phyloP scores from a whole-genome alignment of 2,329 filamentous ascomycete genomes.

The Sordariomycetes sp. region DNA sequence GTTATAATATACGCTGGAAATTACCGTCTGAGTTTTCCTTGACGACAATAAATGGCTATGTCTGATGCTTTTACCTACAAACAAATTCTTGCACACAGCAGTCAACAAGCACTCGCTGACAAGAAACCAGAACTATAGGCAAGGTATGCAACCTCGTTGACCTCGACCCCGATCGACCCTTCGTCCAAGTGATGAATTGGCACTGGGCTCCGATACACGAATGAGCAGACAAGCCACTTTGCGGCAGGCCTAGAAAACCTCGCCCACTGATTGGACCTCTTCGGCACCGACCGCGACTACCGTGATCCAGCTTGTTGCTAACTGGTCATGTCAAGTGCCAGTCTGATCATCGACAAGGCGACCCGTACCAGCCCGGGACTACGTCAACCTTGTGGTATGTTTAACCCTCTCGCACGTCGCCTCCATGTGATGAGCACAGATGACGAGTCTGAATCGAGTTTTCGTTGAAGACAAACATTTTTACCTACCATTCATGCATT shows the following conservation, averaged over 20 bases:
- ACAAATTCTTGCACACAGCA: constrained; percentile 5
- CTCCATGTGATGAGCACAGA: constrained; percentile 39
- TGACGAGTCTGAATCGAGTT: constrained; percentile 73
- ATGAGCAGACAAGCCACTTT: constrained; percentile 84
- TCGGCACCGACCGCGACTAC: too few relatives aligned
- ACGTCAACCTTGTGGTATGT: constrained; percentile 8
- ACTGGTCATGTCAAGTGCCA: neutral
- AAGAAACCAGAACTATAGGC: constrained; percentile 11
- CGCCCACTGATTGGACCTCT: constrained; percentile 68
- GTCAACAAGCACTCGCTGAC: constrained; percentile 20
- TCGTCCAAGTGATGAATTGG: constrained; percentile 68
- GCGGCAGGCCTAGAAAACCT: constrained; percentile 99
- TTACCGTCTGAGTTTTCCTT: constrained; percentile 83
- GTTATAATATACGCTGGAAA: constrained; percentile 73
- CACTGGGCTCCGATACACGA: constrained; percentile 87
- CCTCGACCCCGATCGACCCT: constrained; percentile 8
- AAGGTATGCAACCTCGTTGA: constrained; percentile 21
- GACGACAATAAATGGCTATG: constrained; percentile 82
- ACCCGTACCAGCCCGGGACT: neutral
- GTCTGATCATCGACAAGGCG: neutral
- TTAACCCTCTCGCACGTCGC: constrained; percentile 7
- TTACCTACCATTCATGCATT: constrained; percentile 67
- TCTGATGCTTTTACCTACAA: constrained; percentile 43
- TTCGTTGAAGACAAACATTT: constrained; percentile 59
- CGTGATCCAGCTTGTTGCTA: neutral